Base-by-base conservation (phyloP, 2,329 filamentous ascomycete genomes). In the Shiraia bambusicola region DNA sequence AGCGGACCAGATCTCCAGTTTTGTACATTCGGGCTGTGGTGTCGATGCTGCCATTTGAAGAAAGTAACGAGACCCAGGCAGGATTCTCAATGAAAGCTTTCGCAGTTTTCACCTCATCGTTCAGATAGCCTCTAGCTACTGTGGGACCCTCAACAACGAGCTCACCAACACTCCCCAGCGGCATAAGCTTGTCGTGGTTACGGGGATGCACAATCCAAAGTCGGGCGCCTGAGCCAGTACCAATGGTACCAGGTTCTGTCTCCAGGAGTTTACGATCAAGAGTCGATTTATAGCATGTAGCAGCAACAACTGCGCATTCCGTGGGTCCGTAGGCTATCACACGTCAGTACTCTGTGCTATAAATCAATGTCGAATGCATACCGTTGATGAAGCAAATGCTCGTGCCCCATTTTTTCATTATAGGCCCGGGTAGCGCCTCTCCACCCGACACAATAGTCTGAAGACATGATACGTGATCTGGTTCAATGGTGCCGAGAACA, bases 91-190 rank as follows among this genome's bases (percentile, higher is more conserved):
- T 32, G 45, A 63, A 50, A 49, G 63, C 51, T 52, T 65, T 37
- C 41, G 47, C 19, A 37, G 61, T 43, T 58, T 61, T 51, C 41
- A 56, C 34, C 24, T 54, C 46, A 26, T 59, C 45, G 7, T 54
- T 58, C 8, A 62, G 34, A 27, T 63, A 63, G 4, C 55, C 55
- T 16, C 58, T 54, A 12, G 63, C 66, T 4, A 71, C 56, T 27
- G 61, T 77, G 1, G 76, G 76, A 0, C 79, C 79, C 45, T 82
- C 78, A 9, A 68, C 47, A 12, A 65, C 30, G 7, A 67, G 47
- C 28, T 67, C 64, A 10, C 64, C 64, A 11, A 63, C 50, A 30
- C 45, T 55, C 2, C 64, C 64, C 13, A 65, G 36, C 7, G 63
- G 58, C 53, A 64, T 59, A 12, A 66, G 54, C 28, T 58, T 60